Base-by-base conservation (phyloP, 2,329 filamentous ascomycete species). In the Diaporthe sp. region DNA sequence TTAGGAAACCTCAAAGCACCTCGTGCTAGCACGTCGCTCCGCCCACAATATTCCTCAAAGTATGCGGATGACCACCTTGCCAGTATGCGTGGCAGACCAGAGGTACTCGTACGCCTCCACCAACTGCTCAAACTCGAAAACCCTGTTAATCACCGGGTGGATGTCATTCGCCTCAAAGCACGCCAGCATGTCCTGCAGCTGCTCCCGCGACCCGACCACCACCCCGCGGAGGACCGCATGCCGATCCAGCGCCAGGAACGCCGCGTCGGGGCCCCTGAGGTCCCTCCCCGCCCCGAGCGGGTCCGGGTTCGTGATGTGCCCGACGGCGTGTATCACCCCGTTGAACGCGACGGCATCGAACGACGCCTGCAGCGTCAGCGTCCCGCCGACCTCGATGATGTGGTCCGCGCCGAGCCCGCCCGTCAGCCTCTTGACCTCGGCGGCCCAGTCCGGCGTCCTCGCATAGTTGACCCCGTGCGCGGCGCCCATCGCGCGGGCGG, bases 351-450 rank as follows among this genome's bases (percentile, higher is more conserved):
- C 83, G 70, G 86, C 87, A 49, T 86, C 84, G 78, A 91, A 88
- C 3, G 87, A 89, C 81, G 88, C 87, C 55, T 82, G 82, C 37
- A 91, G 80, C 2, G 89, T 91, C 69, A 84, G 79, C 6, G 87
- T 84, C 3, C 89, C 89, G 39, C 88, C 89, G 53, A 85, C 87
- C 78, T 91, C 90, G 74, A 91, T 85, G 67, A 92, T 86, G 57
- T 89, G 82, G 81, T 91, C 88, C 8, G 75, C 81, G 4, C 79
- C 80, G 7, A 61, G 22, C 4, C 80, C 78, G 22, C 59, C 76
- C 0, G 81, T 83, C 2, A 79, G 74, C 28, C 59, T 65, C 73
- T 78, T 79, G 3, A 83, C 80, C 10, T 78, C 80, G 2, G 78
- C 80, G 0, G 75, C 78, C 2, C 80, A 77, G n/a, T 74, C 79